phyloP scores from a whole-genome alignment of 208 protist species.

The Acanthamoeba lenticulata region DNA sequence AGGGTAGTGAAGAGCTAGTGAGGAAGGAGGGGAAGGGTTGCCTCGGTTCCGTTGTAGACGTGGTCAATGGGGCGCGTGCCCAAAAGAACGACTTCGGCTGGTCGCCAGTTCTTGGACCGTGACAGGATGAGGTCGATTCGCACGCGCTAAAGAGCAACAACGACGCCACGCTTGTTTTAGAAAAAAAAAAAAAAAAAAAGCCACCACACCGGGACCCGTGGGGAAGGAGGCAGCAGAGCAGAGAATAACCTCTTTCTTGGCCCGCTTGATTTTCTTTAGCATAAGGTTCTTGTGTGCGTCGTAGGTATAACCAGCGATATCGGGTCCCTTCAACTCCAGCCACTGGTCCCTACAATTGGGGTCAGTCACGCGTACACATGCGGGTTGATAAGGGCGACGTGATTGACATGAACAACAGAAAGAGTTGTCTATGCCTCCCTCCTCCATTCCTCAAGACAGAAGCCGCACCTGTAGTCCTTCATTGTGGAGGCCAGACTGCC shows the following conservation, averaged over 20 bases:
- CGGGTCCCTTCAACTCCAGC: slow-evolving; percentile 34
- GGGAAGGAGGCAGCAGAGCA: neutral
- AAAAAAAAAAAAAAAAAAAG: neutral
- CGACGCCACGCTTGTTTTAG: neutral
- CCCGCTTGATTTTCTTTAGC: slow-evolving; percentile 49
- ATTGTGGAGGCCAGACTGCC: slow-evolving; percentile 5
- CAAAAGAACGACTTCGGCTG: neutral
- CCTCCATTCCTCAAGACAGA: too few species aligned
- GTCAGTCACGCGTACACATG: neutral
- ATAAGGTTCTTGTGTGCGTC: slow-evolving; percentile 47
- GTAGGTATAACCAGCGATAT: slow-evolving; percentile 31
- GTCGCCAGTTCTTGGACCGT: slow-evolving; percentile 24
- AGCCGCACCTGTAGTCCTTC: neutral
- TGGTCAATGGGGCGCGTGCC: slow-evolving; percentile 2
- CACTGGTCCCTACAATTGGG: slow-evolving; percentile 2
- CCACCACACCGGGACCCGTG: neutral
- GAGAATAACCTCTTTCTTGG: slow-evolving; percentile 38
- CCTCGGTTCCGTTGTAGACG: slow-evolving; percentile 34
- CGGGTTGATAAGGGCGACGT: too few species aligned
- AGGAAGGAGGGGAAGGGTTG: neutral
- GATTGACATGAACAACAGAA: too few species aligned
- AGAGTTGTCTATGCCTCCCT: too few species aligned
- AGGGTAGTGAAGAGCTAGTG: too few species aligned
- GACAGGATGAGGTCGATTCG: slow-evolving; percentile 53
- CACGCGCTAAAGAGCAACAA: neutral